phyloP scores from a whole-genome alignment of 2,329 filamentous ascomycete genomes.

The Pyrenophora teres region DNA sequence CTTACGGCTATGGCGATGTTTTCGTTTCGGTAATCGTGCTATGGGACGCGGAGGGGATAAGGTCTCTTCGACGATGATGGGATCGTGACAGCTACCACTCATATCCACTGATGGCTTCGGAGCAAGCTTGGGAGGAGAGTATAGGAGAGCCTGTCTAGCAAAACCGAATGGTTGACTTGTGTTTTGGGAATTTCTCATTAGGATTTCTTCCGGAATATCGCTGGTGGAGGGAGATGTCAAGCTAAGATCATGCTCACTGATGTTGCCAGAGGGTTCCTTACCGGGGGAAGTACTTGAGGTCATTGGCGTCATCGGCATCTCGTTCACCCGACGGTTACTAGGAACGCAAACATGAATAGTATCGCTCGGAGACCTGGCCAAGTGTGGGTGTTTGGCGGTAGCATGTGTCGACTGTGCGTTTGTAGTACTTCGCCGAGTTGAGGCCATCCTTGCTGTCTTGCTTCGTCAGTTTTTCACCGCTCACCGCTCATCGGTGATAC shows the following conservation, averaged over 20 bases:
- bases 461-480: background rate
- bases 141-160: background rate
- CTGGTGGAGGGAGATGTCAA: constrained; percentile 15
- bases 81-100: constrained; percentile 26
- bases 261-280: background rate
- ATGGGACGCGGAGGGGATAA: constrained; percentile 11
- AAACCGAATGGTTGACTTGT: background rate
- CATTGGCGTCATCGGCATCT: background rate
- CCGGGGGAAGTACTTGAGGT: background rate
- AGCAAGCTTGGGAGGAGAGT: background rate
- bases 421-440: constrained; percentile 14
- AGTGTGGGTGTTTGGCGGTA: background rate
- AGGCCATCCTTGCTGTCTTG: constrained; percentile 12
- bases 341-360: constrained; percentile 1
- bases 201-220: background rate
- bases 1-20: background rate
- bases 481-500: background rate
- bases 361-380: background rate
- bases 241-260: constrained; percentile 16
- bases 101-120: background rate
- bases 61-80: constrained; percentile 30
- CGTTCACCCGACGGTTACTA: background rate
- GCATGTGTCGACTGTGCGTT: background rate
- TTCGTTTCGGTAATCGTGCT: background rate
- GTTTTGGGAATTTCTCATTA: background rate